Base-by-base conservation (phyloP, 768 basidiomycete genomes). In the Trametes maxima region DNA sequence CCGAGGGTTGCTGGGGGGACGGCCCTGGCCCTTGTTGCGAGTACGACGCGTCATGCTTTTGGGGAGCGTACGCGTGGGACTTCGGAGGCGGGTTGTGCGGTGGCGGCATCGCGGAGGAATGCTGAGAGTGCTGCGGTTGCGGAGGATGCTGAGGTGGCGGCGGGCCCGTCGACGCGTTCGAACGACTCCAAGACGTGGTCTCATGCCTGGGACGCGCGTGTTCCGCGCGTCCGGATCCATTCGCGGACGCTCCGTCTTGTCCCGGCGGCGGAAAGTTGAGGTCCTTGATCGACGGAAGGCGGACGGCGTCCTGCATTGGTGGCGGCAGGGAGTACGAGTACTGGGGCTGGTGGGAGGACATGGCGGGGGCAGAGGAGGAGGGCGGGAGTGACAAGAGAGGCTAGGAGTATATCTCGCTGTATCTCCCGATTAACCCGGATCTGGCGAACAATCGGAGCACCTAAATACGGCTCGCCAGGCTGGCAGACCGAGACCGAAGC, bases 371-470 rank as follows among this genome's bases (percentile, higher is more conserved):
- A 65, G 69, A 67, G 71, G 67, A 67, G 39, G 17, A 4, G 65
- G 48, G 58, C 53, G 62, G 70, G 67, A 76, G 46, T 24, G 52
- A 76, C 77, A 74, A 76, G 75, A 36, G 59, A 54, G 56, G 58
- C 44, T 47, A 50, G 56, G 75, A 75, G 75, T 78, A 81, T 79
- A 79, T 79, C 68, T 74, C 71, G 57, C 69, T 76, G 75, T 82
- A 84, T 85, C 83, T 82, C 80, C 85, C 86, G 85, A 87, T 86
- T 84, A 73, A 79, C 76, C 76, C 82, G 83, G 85, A 86, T 83
- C 81, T 82, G 47, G 57, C 44, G 36, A 62, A 43, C 43, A 59
- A 64, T 66, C 65, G 65, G 62, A 57, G 46, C 24, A 28, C 40
- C 61, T 60, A 58, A 63, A 62, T 54, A 58, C 48, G 61, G 61